phyloP scores from a whole-genome alignment of 805 yeast species.

The Nakazawaea ernobii region DNA sequence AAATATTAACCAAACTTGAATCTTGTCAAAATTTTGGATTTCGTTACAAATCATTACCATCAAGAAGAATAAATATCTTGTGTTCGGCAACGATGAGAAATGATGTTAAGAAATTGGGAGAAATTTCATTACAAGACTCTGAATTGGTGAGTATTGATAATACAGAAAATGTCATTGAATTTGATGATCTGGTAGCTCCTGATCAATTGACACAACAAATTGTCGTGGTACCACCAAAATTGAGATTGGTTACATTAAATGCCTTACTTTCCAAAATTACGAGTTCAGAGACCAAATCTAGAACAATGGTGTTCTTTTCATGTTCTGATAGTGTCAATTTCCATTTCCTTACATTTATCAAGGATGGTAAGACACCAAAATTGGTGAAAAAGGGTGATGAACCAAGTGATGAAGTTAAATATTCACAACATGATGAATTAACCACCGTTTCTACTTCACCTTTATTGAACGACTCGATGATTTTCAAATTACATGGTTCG shows the following conservation, averaged over 20 bases:
- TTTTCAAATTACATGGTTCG: conserved; percentile 84
- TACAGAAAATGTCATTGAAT: conserved; percentile 25
- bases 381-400: conserved; percentile 23
- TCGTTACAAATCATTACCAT: conserved; percentile 41
- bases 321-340: conserved; percentile 97
- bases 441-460: conserved; percentile 51
- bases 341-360: conserved; percentile 71
- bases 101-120: conserved; percentile 75
- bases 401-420: conserved; percentile 12
- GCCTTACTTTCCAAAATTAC: conserved; percentile 54
- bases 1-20: conserved; percentile 60
- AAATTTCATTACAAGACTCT: conserved; percentile 67
- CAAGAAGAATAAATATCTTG: conserved; percentile 64
- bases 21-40: conserved; percentile 27
- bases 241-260: conserved; percentile 76
- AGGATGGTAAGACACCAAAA: conserved; percentile 39
- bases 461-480: conserved; percentile 38
- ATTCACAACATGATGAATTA: conserved; percentile 20
- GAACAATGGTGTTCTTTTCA: conserved; percentile 81
- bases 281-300: conserved; percentile 25
- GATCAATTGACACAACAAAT: conserved; percentile 82
- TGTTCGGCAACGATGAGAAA: conserved; percentile 94
- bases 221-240: conserved; percentile 86
- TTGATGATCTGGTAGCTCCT: conserved; percentile 53
- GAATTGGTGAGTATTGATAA: conserved; percentile 49